A percentile compares a stretch with the other conserved stretches of the same genome.
Evolutionary conservation across 2,329 filamentous ascomycete genomes (phyloP).

Genomic region (Fusarium sp.): DNA sequence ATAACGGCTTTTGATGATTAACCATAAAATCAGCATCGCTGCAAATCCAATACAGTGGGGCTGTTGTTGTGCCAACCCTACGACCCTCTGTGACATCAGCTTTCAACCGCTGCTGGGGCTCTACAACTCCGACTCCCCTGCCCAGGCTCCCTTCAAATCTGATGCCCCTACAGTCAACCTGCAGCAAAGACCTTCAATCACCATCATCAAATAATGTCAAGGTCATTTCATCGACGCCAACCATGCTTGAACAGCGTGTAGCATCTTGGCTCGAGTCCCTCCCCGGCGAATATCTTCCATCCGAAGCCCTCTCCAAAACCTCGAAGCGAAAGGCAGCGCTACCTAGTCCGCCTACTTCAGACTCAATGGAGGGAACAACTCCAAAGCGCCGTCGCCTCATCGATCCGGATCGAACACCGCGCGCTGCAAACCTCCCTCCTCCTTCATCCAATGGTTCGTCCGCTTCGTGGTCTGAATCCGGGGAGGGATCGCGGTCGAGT

Average conservation of each 20-base stretch:
- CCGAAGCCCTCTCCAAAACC: background rate
- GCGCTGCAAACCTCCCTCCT: background rate
- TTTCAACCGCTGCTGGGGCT: background rate
- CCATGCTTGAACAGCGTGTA: slow-evolving; percentile 5
- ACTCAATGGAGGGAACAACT: background rate
- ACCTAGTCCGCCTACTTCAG: background rate
- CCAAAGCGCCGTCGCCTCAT: background rate
- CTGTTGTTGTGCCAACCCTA: slow-evolving; percentile 6
- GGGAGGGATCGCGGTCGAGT: slow-evolving; percentile 13
- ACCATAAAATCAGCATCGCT: too few relatives aligned
- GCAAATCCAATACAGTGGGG: background rate
- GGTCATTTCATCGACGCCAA: background rate
- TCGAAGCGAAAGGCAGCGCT: slow-evolving; percentile 3
- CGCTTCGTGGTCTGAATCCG: slow-evolving; percentile 15
- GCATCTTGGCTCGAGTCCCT: slow-evolving; percentile 1
- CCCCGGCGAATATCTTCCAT: background rate
- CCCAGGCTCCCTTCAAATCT: background rate
- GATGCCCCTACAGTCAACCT: too few relatives aligned
- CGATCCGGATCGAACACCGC: background rate
- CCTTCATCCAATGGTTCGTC: background rate
- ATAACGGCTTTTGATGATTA: background rate
- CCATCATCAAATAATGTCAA: background rate
- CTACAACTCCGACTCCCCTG: too few relatives aligned
- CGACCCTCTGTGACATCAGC: background rate
- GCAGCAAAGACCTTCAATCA: too few relatives aligned